phyloP scores from a whole-genome alignment of 2,329 filamentous ascomycete species.

The Penicillium verrucosum region DNA sequence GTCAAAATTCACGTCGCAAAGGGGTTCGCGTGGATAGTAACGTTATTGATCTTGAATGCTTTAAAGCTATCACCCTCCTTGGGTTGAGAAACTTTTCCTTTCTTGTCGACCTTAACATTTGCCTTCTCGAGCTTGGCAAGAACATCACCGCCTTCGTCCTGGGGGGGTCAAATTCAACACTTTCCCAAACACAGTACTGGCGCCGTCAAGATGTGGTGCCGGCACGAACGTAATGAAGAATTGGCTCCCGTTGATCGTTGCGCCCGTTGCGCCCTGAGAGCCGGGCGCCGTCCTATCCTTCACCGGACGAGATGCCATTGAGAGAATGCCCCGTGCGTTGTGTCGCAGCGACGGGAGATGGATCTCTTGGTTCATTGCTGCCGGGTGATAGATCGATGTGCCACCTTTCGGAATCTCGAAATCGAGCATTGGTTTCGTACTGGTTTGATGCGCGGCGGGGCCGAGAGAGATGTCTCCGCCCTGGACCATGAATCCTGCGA shows the following conservation, averaged over 20 bases:
- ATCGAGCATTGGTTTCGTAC: constrained; percentile 41
- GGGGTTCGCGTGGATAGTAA: constrained; percentile 64
- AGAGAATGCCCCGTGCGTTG: constrained; percentile 56
- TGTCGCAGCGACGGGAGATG: constrained; percentile 55
- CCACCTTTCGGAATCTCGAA: constrained; percentile 54
- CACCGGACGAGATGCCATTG: constrained; percentile 56
- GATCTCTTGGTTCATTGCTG: constrained; percentile 61
- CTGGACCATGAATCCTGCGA: constrained; percentile 64
- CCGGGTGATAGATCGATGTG: constrained; percentile 53
- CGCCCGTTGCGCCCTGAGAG: constrained; percentile 40
- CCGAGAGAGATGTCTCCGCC: constrained; percentile 53
- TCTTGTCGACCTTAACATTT: constrained; percentile 61
- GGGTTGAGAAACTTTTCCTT: constrained; percentile 53
- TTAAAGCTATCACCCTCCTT: constrained; percentile 46
- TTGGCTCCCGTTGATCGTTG: constrained; percentile 55
- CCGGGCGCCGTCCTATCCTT: constrained; percentile 47
- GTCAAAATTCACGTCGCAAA: constrained; percentile 50
- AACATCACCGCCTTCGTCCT: constrained; percentile 46
- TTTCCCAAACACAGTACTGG: constrained; percentile 65
- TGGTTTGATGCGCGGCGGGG: constrained; percentile 42
- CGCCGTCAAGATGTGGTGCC: constrained; percentile 62
- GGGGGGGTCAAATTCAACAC: constrained; percentile 47
- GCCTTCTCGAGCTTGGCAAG: constrained; percentile 55
- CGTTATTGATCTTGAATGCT: constrained; percentile 52
- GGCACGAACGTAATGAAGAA: constrained; percentile 63